Evolutionary conservation across 345 rosid genomes (phyloP), one percentile per base, ranked within the genome.

Genomic region (Salix koriyanagi): DNA sequence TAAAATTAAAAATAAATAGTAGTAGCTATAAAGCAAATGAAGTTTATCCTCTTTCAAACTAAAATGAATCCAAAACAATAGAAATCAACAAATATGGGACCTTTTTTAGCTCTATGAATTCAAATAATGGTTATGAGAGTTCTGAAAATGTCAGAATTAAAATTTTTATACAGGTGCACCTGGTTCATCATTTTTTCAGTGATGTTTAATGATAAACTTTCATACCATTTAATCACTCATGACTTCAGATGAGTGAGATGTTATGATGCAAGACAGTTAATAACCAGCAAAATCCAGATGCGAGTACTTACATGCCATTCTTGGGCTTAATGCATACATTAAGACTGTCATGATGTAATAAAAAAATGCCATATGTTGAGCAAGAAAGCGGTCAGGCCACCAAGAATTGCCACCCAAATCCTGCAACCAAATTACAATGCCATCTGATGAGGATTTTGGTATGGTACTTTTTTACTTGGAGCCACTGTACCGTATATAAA

Each of bases 331-430:
- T 32, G 88, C 84, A 83, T 96, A 96, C 93, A 96, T 89, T 77
- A 92, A 65, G 36, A 86, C 94, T 3, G 99, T 96, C 99, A 96
- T 91, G 69, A 96, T 69, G 79, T 96, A 93, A 77, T 96, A 96
- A 75, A 88, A 80, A 44, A 91, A 21, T 60, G 99, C 99, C 65
- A 92, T 82, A 81, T 89, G 89, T 77, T 92, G 94, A 34, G 97
- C 91, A 70, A 96, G 94, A 77, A 96, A 85, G 44, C 99, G 97
- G 77, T 93, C 99, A 71, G 93, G 85, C 99, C 99, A 96, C 98
- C 98, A 92, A 34, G 90, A 79, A 80, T 93, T 92, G 56, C 99
- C 99, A 69, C 98, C 99, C 78, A 96, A 82, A 85, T 96, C 99
- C 99, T 96, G 90, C 75, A 80, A 83, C 34, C 78, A 80, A 81